These are phyloP conservation scores for Globisporangium megalacanthum DNA, from an alignment of 352 stramenopile genomes.

Conservation along the genomic window DNA sequence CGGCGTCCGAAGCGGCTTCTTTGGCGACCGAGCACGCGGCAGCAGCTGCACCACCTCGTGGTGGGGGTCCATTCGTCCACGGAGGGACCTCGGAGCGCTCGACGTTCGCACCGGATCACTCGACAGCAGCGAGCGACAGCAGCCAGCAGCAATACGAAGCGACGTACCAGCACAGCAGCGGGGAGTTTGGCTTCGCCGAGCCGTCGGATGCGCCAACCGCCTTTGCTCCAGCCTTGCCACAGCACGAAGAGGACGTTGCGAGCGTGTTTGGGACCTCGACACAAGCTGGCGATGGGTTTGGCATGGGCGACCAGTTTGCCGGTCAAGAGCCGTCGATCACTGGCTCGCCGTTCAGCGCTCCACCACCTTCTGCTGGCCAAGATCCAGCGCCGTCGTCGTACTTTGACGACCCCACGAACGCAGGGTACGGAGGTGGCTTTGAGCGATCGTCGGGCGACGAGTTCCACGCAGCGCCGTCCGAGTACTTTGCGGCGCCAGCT, in stretches of 20 bases:
- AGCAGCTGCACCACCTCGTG: background rate
- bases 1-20: background rate
- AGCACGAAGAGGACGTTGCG: slow-evolving; percentile 6
- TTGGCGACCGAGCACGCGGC: background rate
- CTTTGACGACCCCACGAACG: slow-evolving; percentile 8
- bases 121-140: background rate
- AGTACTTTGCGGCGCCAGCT: slow-evolving; percentile 35
- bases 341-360: slow-evolving; percentile 5
- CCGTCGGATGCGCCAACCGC: background rate
- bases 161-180: background rate
- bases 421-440: slow-evolving; percentile 20
- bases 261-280: slow-evolving; percentile 9
- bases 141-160: slow-evolving; percentile 1
- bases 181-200: background rate
- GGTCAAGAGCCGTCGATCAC: background rate
- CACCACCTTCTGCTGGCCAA: slow-evolving; percentile 7
- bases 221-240: background rate
- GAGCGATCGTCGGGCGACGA: slow-evolving; percentile 8
- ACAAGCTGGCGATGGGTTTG: slow-evolving; percentile 5
- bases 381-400: slow-evolving; percentile 3
- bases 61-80: slow-evolving; percentile 4
- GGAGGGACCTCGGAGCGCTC: background rate
- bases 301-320: slow-evolving; percentile 6
- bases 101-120: slow-evolving; percentile 1
- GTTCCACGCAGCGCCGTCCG: slow-evolving; percentile 17